phyloP scores from a whole-genome alignment of 75 land plant species.

The Chamaecyparis obtusa region DNA sequence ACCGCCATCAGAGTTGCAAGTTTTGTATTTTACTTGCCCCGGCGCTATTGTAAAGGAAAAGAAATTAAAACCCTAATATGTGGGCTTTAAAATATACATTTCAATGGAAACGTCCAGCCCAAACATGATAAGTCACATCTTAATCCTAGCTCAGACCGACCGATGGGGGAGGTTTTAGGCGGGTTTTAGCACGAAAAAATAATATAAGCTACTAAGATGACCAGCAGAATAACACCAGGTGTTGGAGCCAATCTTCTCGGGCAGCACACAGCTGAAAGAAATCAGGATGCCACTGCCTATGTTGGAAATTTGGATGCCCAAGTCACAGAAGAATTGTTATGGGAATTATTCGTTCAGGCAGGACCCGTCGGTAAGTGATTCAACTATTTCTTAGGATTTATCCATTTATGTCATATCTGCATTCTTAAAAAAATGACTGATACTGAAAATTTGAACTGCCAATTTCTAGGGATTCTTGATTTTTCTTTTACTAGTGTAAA shows the following conservation, averaged over 20 bases:
- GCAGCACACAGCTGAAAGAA: slow-evolving; percentile 96
- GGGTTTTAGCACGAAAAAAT: not conserved
- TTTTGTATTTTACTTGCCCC: too few species aligned
- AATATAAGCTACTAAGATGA: slow-evolving; percentile 41
- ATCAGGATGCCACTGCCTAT: slow-evolving; percentile 98
- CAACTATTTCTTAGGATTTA: not conserved
- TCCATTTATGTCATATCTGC: not conserved
- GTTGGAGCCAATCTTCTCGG: slow-evolving; percentile 99
- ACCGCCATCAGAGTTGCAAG: too few species aligned
- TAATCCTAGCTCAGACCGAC: too few species aligned
- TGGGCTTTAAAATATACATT: too few species aligned
- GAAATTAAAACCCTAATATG: too few species aligned
- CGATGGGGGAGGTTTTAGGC: not conserved
- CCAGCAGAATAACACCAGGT: slow-evolving; percentile 94
- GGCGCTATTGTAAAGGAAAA: too few species aligned
- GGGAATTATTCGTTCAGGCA: slow-evolving; percentile 99
- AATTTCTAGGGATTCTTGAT: not conserved
- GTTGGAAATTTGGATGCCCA: slow-evolving; percentile 97
- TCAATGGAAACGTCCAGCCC: too few species aligned
- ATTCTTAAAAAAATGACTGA: not conserved
- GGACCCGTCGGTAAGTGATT: slow-evolving; percentile 85
- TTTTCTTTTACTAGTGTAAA: not conserved
- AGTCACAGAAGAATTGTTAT: slow-evolving; percentile 85
- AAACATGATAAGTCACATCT: too few species aligned
- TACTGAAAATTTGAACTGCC: not conserved